These are phyloP conservation scores for Priceomyces fermenticarens DNA, from an alignment of 805 yeast genomes.

Conservation along the genomic window DNA sequence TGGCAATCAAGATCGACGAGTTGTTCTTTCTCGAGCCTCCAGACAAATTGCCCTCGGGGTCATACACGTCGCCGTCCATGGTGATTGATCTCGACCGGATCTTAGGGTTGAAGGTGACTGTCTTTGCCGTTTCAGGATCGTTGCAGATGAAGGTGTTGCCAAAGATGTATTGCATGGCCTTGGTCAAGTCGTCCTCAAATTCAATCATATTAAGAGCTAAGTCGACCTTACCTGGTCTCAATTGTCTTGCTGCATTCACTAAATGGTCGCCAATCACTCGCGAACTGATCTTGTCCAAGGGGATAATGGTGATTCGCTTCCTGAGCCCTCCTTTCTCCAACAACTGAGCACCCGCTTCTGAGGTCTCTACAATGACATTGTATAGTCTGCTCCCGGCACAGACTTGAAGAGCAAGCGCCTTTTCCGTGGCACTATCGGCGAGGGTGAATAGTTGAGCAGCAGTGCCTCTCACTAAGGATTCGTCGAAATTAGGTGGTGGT, in stretches of 20 bases:
- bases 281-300: conserved; percentile 79
- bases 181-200: conserved; percentile 63
- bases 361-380: conserved; percentile 88
- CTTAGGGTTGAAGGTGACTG: conserved; percentile 81
- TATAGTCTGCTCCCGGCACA: conserved; percentile 91
- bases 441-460: conserved; percentile 81
- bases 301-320: conserved; percentile 86
- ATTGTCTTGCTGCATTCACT: conserved; percentile 63
- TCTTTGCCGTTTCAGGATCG: conserved; percentile 84
- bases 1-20: conserved; percentile 56
- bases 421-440: conserved; percentile 51
- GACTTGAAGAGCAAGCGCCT: conserved; percentile 82
- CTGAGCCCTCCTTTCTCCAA: conserved; percentile 75
- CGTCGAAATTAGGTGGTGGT: conserved; percentile 62
- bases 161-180: conserved; percentile 89
- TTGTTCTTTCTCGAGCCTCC: conserved; percentile 82
- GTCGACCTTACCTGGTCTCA: conserved; percentile 84
- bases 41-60: conserved; percentile 92
- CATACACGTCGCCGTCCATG: conserved; percentile 88
- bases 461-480: conserved; percentile 72
- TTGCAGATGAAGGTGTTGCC: conserved; percentile 86
- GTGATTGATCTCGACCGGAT: conserved; percentile 84
- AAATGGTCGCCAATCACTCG: conserved; percentile 49
- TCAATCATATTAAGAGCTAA: conserved; percentile 81
- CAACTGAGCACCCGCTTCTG: conserved; percentile 77